phyloP scores from a whole-genome alignment of 2,329 filamentous ascomycete genomes.

The Fusarium sp. region DNA sequence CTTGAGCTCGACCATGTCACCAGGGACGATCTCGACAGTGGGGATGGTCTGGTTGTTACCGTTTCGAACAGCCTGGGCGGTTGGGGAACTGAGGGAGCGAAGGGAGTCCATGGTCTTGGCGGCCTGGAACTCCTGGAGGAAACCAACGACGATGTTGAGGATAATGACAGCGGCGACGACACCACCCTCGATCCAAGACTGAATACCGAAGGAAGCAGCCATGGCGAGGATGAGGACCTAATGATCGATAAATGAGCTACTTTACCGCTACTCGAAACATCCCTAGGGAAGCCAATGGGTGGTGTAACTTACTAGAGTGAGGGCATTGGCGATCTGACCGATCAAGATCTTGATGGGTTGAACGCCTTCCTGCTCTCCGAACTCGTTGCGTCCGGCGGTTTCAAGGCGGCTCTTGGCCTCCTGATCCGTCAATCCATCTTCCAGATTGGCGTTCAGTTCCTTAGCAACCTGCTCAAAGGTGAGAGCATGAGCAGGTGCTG shows the following conservation, averaged over 20 bases:
- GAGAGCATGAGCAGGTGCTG: slow-evolving; percentile 41
- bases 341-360: slow-evolving; percentile 72
- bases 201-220: slow-evolving; percentile 67
- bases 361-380: slow-evolving; percentile 70
- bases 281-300: slow-evolving; percentile 2
- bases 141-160: slow-evolving; percentile 68
- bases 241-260: slow-evolving; percentile 35
- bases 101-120: slow-evolving; percentile 64
- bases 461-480: slow-evolving; percentile 33
- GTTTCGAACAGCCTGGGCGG: slow-evolving; percentile 57
- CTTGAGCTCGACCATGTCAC: slow-evolving; percentile 66
- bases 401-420: slow-evolving; percentile 64
- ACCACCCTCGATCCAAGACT: slow-evolving; percentile 70
- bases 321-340: slow-evolving; percentile 74
- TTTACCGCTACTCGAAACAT: slow-evolving; percentile 19
- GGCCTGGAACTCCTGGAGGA: slow-evolving; percentile 59
- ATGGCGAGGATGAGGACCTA: slow-evolving; percentile 67
- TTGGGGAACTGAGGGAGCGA: slow-evolving; percentile 57
- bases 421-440: slow-evolving; percentile 25
- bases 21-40: slow-evolving; percentile 63
- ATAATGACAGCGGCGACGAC: slow-evolving; percentile 68
- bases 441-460: slow-evolving; percentile 24
- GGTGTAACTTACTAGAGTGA: slow-evolving; percentile 67
- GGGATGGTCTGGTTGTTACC: slow-evolving; percentile 54
- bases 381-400: slow-evolving; percentile 70